Conservation (phyloP, 2,329 filamentous ascomycete genomes). For the Ceratocystis colombiana region DNA sequence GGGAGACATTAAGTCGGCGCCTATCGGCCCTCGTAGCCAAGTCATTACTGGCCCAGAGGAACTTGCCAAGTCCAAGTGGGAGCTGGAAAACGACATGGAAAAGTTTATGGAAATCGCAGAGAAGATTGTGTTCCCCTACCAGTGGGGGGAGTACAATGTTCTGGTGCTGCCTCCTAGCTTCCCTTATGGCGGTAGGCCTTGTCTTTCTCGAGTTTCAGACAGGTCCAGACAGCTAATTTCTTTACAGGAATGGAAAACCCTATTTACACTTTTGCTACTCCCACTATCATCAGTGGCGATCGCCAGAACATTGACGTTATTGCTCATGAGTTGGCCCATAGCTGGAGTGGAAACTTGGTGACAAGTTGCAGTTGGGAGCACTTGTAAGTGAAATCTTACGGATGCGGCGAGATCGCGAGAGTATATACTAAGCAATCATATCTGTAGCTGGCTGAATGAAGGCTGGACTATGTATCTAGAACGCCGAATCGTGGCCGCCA, state of each 20-base stretch:
- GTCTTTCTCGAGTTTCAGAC: conserved; percentile 1
- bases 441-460: conserved; percentile 53
- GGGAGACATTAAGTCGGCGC: conserved; percentile 75
- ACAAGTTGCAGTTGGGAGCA: conserved; percentile 74
- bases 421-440: conserved; percentile 7
- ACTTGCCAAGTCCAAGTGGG: conserved; percentile 73
- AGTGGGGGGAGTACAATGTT: conserved; percentile 93
- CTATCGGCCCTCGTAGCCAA: conserved; percentile 72
- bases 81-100: conserved; percentile 83
- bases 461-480: conserved; percentile 96
- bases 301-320: conserved; percentile 92
- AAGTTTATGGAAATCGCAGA: conserved; percentile 84
- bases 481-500: conserved; percentile 63
- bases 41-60: conserved; percentile 86
- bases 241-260: conserved; percentile 72
- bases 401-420: background rate
- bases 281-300: conserved; percentile 84
- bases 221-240: conserved; percentile 26
- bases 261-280: conserved; percentile 89
- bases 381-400: conserved; percentile 41
- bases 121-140: conserved; percentile 71
- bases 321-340: conserved; percentile 67
- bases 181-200: conserved; percentile 61
- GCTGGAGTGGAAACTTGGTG: conserved; percentile 84
- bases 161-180: conserved; percentile 83